Evolutionary conservation across 2,329 filamentous ascomycete species (phyloP).

Genomic region (Peltaster fructicola): DNA sequence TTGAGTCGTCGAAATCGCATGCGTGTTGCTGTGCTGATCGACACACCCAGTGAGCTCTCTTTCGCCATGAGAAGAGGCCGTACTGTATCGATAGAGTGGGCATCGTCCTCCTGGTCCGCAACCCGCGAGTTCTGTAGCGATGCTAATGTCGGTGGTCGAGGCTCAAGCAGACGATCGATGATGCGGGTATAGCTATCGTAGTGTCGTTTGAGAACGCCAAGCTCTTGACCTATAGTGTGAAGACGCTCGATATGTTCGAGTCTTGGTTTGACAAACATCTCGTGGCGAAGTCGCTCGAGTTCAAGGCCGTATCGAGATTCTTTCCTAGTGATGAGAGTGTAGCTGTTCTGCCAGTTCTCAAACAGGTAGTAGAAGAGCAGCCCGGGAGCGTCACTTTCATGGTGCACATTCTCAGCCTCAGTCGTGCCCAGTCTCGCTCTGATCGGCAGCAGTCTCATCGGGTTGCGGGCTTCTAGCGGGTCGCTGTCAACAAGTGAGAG

Average conservation of each 20-base stretch:
- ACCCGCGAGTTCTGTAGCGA: conserved; percentile 28
- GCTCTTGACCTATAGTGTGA: conserved; percentile 42
- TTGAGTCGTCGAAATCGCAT: conserved; percentile 42
- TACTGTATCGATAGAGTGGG: conserved; percentile 9
- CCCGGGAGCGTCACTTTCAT: conserved; percentile 37
- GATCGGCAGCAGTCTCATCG: conserved; percentile 27
- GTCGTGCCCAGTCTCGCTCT: conserved; percentile 27
- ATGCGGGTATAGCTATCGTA: conserved; percentile 44
- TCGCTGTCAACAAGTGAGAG: conserved; percentile 36
- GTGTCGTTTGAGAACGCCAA: conserved; percentile 41
- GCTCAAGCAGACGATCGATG: conserved; percentile 38
- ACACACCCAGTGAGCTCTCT: conserved; percentile 26
- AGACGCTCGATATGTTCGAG: conserved; percentile 33
- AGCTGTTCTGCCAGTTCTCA: conserved; percentile 46
- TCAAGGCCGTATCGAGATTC: conserved; percentile 30
- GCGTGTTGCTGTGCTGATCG: conserved; percentile 31
- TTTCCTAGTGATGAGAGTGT: conserved; percentile 34
- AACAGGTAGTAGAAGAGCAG: conserved; percentile 50
- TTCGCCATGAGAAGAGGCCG: conserved; percentile 9
- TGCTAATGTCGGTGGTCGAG: conserved; percentile 25
- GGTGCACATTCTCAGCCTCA: conserved; percentile 28
- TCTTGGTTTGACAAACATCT: conserved; percentile 36
- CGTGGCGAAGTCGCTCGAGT: conserved; percentile 27
- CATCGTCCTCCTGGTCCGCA: conserved; percentile 9
- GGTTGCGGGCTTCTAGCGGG: conserved; percentile 18